Base-by-base conservation (phyloP, 441 rosid species). In the Croton setiger region DNA sequence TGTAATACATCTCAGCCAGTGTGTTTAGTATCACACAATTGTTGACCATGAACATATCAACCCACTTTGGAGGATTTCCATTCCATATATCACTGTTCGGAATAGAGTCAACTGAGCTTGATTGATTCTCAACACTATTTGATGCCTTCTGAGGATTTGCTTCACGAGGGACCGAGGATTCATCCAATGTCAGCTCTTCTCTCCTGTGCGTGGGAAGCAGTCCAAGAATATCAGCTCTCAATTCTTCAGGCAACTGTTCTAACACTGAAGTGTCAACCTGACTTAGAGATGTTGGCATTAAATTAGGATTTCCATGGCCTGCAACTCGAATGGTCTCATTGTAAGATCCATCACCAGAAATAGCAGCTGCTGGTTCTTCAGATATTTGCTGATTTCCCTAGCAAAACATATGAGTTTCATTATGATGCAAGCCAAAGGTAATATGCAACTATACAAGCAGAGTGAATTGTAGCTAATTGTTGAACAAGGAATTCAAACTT, bases 21-120 rank as follows among this genome's bases (percentile, higher is more conserved):
- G 68, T 70, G 45, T 78, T 85, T 69, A 92, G 73, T 27, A 75
- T 75, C 72, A 62, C 72, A 68, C 75, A 76, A 62, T 82, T 85
- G 80, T 92, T 86, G 74, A 27, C 69, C 85, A 72, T 84, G 76
- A 90, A 94, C 66, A 76, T 80, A 57, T 83, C 81, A 73, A 84
- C 84, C 99, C 98, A 94, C 10, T 6, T 54, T 47, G 98, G 99
- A 66, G 99, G 99, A 81, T 79, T 78, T 68, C 96, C 99, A 69
- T 66, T 73, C 92, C 90, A 88, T 66, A 86, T 85, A 82, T 80
- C 72, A 64, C 64, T 76, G 47, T 18, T 66, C 48, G 73, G 18
- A 67, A 54, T 64, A 67, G 68, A 57, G 60, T 57, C 69, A 70
- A 64, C 48, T 39, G 80, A 74, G 15, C 70, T 67, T 18, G 64